A percentile compares a stretch with the other conserved stretches of the same genome.
Evolutionary conservation across 2,329 filamentous ascomycete species (phyloP).

Genomic region (Exophiala sp.): DNA sequence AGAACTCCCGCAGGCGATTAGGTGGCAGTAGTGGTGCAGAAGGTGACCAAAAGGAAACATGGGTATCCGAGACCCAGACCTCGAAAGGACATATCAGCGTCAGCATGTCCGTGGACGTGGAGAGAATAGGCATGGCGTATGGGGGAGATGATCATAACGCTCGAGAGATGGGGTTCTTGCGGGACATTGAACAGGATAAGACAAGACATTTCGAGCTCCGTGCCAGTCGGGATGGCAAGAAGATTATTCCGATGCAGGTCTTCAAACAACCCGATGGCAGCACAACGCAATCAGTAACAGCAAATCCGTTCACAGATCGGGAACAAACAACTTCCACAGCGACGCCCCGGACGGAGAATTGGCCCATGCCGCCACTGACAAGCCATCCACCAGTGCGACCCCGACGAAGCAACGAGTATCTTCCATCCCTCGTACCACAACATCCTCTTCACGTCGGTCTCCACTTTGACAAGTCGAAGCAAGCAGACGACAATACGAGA

Average conservation of each 20-base stretch:
- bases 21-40: neutral
- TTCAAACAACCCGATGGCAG: conserved; percentile 8
- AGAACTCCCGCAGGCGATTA: conserved; percentile 6
- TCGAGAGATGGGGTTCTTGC: conserved; percentile 12
- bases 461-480: neutral
- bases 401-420: neutral
- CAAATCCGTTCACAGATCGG: neutral
- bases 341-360: neutral
- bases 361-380: conserved; percentile 4
- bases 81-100: conserved; percentile 2
- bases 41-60: neutral
- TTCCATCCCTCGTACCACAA: neutral
- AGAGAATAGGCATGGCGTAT: conserved; percentile 3
- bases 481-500: neutral
- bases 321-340: neutral
- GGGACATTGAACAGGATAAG: conserved; percentile 53
- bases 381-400: neutral
- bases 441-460: conserved; percentile 11
- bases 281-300: neutral
- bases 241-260: conserved; percentile 24
- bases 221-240: conserved; percentile 18
- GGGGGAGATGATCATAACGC: conserved; percentile 1
- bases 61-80: neutral
- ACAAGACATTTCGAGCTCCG: conserved; percentile 76
- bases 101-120: neutral